A percentile compares a stretch with the other conserved stretches of the same genome.
phyloP scores from a whole-genome alignment of 495 filamentous ascomycete genomes.

The Halenospora varia region DNA sequence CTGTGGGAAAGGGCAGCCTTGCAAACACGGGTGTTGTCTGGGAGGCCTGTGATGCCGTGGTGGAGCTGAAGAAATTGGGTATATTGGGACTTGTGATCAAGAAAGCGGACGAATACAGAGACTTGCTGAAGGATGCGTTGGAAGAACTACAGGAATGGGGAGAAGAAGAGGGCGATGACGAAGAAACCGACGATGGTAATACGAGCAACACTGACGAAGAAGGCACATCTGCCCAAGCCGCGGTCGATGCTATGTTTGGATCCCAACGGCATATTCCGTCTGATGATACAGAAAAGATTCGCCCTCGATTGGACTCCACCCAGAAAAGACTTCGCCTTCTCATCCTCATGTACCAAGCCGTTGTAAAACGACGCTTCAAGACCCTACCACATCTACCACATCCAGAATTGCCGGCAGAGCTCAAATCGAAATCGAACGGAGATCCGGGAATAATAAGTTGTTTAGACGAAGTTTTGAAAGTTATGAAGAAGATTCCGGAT shows the following conservation, averaged over 20 bases:
- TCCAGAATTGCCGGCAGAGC: slow-evolving; percentile 23
- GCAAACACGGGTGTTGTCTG: slow-evolving; percentile 57
- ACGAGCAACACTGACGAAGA: slow-evolving; percentile 48
- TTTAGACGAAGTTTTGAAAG: slow-evolving; percentile 35
- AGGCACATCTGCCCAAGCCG: slow-evolving; percentile 36
- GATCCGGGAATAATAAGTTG: slow-evolving; percentile 6
- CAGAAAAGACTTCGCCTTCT: slow-evolving; percentile 53
- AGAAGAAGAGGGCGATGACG: slow-evolving; percentile 51
- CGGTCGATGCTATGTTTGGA: slow-evolving; percentile 54
- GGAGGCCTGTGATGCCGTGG: slow-evolving; percentile 69
- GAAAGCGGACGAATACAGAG: slow-evolving; percentile 62
- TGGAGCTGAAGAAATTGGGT: slow-evolving; percentile 57
- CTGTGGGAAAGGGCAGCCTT: slow-evolving; percentile 48
- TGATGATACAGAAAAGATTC: slow-evolving; percentile 49
- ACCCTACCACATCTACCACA: slow-evolving; percentile 31
- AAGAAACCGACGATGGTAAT: slow-evolving; percentile 43
- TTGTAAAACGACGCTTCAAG: slow-evolving; percentile 57
- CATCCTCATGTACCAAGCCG: slow-evolving; percentile 53
- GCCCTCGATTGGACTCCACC: slow-evolving; percentile 51
- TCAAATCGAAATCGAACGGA: slow-evolving; percentile 2
- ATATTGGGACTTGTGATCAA: slow-evolving; percentile 56
- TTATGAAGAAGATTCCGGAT: slow-evolving; percentile 39
- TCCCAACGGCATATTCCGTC: slow-evolving; percentile 48
- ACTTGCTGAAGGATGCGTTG: slow-evolving; percentile 73
- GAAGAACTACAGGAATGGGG: slow-evolving; percentile 84